phyloP scores from a whole-genome alignment of 2,329 filamentous ascomycete species.

The Emergomyces orientalis region DNA sequence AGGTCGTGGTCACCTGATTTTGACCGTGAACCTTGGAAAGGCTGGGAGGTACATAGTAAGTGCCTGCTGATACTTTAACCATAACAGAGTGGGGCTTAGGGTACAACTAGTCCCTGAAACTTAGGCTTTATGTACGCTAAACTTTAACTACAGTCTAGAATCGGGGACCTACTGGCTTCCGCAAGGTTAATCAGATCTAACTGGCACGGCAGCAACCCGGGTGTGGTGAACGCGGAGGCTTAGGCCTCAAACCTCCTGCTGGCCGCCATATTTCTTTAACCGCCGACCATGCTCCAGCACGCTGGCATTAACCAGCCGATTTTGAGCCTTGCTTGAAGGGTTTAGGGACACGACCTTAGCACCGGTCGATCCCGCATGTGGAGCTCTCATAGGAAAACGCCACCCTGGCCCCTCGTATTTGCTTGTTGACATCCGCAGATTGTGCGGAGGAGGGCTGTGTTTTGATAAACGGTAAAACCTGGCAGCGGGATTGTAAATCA shows the following conservation, averaged over 20 bases:
- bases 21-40: not conserved
- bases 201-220: no score
- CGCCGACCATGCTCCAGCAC: not conserved
- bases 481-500: not conserved
- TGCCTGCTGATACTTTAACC: no score
- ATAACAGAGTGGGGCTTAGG: not conserved
- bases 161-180: no score
- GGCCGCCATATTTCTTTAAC: not conserved
- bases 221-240: not conserved
- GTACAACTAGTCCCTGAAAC: not conserved
- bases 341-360: not conserved
- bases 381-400: not conserved
- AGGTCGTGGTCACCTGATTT: not conserved
- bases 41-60: no score
- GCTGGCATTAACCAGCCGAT: not conserved
- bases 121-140: not conserved
- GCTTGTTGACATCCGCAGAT: not conserved
- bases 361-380: not conserved
- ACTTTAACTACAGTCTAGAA: not conserved
- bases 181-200: no score
- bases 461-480: not conserved
- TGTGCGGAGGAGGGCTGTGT: conserved; percentile 3
- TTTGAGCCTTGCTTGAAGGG: not conserved
- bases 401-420: not conserved
- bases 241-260: not conserved